Conservation (phyloP, 73 alveolate species). For the Paramecium bursaria region DNA sequence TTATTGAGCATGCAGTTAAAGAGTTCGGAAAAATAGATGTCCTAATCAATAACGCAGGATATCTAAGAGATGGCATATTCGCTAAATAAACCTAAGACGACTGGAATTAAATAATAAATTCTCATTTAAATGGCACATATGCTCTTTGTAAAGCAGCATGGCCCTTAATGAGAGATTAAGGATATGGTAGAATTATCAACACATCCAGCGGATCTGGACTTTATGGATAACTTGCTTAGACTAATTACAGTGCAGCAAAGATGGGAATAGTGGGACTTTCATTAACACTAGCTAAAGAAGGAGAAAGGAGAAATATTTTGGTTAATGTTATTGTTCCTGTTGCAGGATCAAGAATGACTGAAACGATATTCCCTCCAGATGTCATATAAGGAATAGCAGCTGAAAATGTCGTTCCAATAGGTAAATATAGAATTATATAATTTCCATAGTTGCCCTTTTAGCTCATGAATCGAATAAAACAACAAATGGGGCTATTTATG, state of each 20-base stretch:
- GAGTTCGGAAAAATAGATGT: constrained; percentile 89
- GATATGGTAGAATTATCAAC: constrained; percentile 94
- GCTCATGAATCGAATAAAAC: constrained; percentile 75
- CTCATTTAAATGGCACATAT: constrained; percentile 83
- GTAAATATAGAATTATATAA: constrained; percentile 63
- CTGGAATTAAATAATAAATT: constrained; percentile 84
- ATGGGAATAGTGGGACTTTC: constrained; percentile 92
- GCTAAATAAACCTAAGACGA: constrained; percentile 89
- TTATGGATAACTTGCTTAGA: constrained; percentile 94
- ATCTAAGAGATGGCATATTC: constrained; percentile 91
- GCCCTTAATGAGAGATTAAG: constrained; percentile 84
- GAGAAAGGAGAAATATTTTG: constrained; percentile 88
- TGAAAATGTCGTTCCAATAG: constrained; percentile 78
- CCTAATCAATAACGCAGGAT: constrained; percentile 96
- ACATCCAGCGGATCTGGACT: constrained; percentile 91
- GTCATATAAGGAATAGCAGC: constrained; percentile 76
- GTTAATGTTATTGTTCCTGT: constrained; percentile 90
- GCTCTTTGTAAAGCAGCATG: constrained; percentile 84
- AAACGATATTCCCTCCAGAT: constrained; percentile 81
- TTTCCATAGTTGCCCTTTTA: constrained; percentile 77
- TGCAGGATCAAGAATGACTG: constrained; percentile 91
- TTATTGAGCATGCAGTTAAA: constrained; percentile 92
- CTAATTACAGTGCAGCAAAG: constrained; percentile 92
- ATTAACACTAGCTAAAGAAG: constrained; percentile 92
- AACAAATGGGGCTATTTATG: constrained; percentile 78